phyloP scores from a whole-genome alignment of 805 yeast species.

The Saccharomycopsis guyanensis region DNA sequence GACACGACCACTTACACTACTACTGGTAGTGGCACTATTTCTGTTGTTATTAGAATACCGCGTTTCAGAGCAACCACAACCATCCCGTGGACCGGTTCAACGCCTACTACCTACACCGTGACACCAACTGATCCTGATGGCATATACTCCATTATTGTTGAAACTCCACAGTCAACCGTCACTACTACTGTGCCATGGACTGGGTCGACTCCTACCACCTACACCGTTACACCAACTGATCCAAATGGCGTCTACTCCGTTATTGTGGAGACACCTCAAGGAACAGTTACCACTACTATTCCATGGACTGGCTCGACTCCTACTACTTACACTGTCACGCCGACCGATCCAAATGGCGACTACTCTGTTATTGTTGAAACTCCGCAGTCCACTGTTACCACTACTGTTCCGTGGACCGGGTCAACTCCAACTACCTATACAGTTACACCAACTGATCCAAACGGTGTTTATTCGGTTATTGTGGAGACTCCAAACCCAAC shows the following conservation, averaged over 20 bases:
- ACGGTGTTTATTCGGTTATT: slow-evolving; percentile 1
- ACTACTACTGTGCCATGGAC: slow-evolving; percentile 3
- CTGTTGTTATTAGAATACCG: slow-evolving; percentile 3
- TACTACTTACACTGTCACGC: not conserved
- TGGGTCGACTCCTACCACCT: not conserved
- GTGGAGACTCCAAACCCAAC: slow-evolving; percentile 7
- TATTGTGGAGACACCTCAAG: not conserved
- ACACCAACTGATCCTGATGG: slow-evolving; percentile 13
- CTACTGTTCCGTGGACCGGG: slow-evolving; percentile 7
- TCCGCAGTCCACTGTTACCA: slow-evolving; percentile 4
- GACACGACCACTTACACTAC: slow-evolving; percentile 2
- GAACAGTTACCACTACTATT: not conserved
- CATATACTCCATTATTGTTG: slow-evolving; percentile 3
- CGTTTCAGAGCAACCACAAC: slow-evolving; percentile 2
- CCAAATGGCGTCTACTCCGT: not conserved
- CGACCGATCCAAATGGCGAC: not conserved
- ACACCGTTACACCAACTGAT: not conserved
- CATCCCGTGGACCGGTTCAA: slow-evolving; percentile 6
- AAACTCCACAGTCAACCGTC: slow-evolving; percentile 4
- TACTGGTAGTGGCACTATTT: slow-evolving; percentile 5
- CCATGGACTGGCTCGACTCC: not conserved
- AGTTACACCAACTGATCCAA: not conserved
- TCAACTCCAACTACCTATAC: slow-evolving; percentile 2
- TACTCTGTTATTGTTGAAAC: not conserved
- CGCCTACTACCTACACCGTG: not conserved